Evolutionary conservation across 192 early-diverging fungal species (phyloP), one percentile per base, ranked within the genome.

Genomic region (Kappamyces sp.): DNA sequence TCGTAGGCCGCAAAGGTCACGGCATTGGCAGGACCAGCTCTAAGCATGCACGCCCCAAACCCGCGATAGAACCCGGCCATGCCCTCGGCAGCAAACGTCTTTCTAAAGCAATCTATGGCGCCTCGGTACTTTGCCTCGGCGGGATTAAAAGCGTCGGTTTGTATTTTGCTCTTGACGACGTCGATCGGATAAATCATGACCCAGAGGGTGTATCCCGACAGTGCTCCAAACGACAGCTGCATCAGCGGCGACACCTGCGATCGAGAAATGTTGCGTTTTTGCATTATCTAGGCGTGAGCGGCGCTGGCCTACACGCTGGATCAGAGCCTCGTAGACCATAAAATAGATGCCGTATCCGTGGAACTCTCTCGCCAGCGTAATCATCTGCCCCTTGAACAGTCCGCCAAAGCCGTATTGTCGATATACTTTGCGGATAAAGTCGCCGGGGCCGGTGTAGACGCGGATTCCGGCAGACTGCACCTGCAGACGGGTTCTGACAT

Each of bases 271-370:
- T 79, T 74, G 2, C 78, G 66, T 4, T 62, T 63, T 12, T 68
- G 58, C 78, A 93, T 90, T 37, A 49, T 61, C 50, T 59, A 55
- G 31, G 32, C 47, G 6, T 44, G 41, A 40, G 23, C 42, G 2
- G n/a, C n/a, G n/a, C n/a, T n/a, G 15, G 12, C n/a, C 5, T 5
- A 77, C 74, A 39, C 84, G 71, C 76, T 94, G 86, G 35, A 95
- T 85, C 49, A 95, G 72, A 7, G 77, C 90, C 66, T 98, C 95
- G 63, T 98, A 98, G 0, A 84, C 84, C 51, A 88, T 71, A 69
- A 98, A 98, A 74, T 98, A 98, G 50, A 87, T 85, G 50, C 91
- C 93, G 62, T 93, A 95, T 37, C 93, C 95, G 49, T 88, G 79
- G 74, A 91, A 87, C 75, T 98, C 95, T 47, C 95, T 80, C 5